phyloP scores from a whole-genome alignment of 2,329 filamentous ascomycete genomes.

The Trichoderma aggressivum region DNA sequence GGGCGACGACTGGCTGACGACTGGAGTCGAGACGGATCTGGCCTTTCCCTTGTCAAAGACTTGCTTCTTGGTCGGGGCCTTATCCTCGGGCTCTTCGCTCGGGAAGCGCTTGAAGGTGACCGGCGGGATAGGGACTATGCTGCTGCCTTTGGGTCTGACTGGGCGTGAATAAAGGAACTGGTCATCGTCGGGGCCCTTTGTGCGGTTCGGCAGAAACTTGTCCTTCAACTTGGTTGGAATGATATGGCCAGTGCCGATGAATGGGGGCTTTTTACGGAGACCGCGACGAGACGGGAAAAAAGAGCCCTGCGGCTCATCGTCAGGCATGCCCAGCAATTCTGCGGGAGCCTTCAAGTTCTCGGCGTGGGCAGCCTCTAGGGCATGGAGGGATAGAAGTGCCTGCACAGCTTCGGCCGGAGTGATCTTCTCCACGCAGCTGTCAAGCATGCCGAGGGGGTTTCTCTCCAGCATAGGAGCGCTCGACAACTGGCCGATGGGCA shows the following conservation, averaged over 20 bases:
- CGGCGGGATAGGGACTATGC: background rate
- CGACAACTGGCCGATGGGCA: background rate
- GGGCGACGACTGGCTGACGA: background rate
- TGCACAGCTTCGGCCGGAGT: conserved; percentile 9
- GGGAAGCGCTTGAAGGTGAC: background rate
- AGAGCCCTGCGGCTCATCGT: no score
- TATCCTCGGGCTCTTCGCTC: background rate
- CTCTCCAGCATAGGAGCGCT: background rate
- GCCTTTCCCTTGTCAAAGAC: background rate
- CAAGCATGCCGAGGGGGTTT: background rate
- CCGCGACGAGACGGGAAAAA: no score
- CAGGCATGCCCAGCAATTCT: no score
- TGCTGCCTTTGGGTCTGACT: no score
- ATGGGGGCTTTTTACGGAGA: background rate
- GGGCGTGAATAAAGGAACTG: no score
- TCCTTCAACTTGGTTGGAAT: background rate
- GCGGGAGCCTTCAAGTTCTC: no score
- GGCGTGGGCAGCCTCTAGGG: background rate
- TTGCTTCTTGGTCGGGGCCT: background rate
- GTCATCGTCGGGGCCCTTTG: background rate
- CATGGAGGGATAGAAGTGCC: background rate
- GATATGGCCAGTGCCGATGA: background rate
- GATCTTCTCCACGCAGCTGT: conserved; percentile 7
- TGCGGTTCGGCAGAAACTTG: background rate
- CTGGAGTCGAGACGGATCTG: background rate